Evolutionary conservation across 306 rosid genomes (phyloP).

Genomic region (Lathyrus sativus): DNA sequence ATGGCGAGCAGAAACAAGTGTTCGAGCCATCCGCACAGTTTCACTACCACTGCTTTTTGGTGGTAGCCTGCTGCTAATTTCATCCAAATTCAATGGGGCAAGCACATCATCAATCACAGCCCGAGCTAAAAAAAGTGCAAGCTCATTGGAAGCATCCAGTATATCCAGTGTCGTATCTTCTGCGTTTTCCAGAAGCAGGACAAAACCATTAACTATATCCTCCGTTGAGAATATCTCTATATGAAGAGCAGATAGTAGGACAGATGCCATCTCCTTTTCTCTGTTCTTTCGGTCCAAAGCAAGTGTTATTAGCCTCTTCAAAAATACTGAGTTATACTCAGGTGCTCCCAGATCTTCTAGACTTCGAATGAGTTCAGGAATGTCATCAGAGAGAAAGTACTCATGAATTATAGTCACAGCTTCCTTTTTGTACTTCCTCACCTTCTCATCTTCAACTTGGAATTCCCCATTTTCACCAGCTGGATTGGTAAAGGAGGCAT

Average conservation of each 20-base stretch:
- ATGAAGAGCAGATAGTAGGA: slow-evolving; percentile 91
- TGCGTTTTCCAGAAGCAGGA: slow-evolving; percentile 85
- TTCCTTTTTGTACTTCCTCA: slow-evolving; percentile 82
- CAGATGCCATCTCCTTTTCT: slow-evolving; percentile 99
- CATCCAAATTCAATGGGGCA: slow-evolving; percentile 89
- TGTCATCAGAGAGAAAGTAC: slow-evolving; percentile 91
- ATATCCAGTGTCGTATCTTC: slow-evolving; percentile 95
- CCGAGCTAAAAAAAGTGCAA: slow-evolving; percentile 86
- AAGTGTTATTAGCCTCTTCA: slow-evolving; percentile 90
- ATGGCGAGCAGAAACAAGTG: slow-evolving; percentile 86
- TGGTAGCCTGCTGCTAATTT: slow-evolving; percentile 69
- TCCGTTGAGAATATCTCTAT: slow-evolving; percentile 93
- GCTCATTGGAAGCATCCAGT: slow-evolving; percentile 96
- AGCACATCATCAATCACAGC: slow-evolving; percentile 96
- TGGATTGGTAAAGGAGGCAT: slow-evolving; percentile 68
- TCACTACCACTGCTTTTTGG: slow-evolving; percentile 74
- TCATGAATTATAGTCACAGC: slow-evolving; percentile 85
- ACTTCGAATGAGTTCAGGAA: slow-evolving; percentile 89
- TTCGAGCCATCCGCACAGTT: slow-evolving; percentile 80
- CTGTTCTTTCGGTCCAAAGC: slow-evolving; percentile 97
- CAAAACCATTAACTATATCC: slow-evolving; percentile 85
- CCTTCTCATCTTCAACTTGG: slow-evolving; percentile 58
- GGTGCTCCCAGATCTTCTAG: slow-evolving; percentile 89
- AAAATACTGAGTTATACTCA: slow-evolving; percentile 73
- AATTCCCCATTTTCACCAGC: slow-evolving; percentile 59